phyloP scores from a whole-genome alignment of 1,284 basidiomycete genomes.

The Ganoderma leucocontextum region DNA sequence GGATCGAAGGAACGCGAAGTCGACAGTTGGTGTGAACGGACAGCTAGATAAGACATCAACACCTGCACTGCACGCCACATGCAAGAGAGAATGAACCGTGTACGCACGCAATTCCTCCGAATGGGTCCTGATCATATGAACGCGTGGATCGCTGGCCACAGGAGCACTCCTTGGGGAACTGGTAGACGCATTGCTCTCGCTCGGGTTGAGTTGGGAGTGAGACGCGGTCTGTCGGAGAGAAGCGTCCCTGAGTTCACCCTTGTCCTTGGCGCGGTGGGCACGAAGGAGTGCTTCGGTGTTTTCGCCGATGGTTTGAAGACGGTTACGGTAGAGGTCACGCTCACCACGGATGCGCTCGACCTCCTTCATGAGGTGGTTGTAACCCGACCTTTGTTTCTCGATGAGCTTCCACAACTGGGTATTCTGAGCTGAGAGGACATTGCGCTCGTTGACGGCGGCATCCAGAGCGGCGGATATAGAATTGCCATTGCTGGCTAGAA shows the following conservation, averaged over 20 bases:
- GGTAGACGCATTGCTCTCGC: conserved; percentile 32
- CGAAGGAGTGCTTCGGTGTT: conserved; percentile 45
- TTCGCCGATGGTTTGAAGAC: conserved; percentile 53
- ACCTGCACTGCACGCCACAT: background rate
- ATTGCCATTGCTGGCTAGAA: conserved; percentile 65
- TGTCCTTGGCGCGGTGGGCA: conserved; percentile 44
- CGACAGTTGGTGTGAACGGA: conserved; percentile 24
- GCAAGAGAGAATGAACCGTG: conserved; percentile 13
- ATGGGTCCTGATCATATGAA: conserved; percentile 47
- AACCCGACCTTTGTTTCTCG: conserved; percentile 83
- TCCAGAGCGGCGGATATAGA: conserved; percentile 76
- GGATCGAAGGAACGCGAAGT: conserved; percentile 32
- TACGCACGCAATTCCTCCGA: conserved; percentile 66
- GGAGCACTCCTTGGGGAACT: conserved; percentile 21
- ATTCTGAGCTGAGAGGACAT: conserved; percentile 82
- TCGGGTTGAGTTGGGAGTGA: conserved; percentile 39
- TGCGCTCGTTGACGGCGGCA: conserved; percentile 78
- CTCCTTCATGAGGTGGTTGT: conserved; percentile 79
- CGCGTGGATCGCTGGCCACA: conserved; percentile 41
- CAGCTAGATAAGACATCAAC: conserved; percentile 21
- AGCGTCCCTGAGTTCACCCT: conserved; percentile 38
- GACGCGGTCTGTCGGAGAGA: conserved; percentile 39
- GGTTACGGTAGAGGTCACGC: conserved; percentile 72
- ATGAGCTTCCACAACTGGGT: conserved; percentile 91
- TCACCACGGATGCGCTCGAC: conserved; percentile 83